These are phyloP conservation scores for Spathaspora hagerdaliae DNA, from an alignment of 805 yeast genomes.

Conservation along the genomic window DNA sequence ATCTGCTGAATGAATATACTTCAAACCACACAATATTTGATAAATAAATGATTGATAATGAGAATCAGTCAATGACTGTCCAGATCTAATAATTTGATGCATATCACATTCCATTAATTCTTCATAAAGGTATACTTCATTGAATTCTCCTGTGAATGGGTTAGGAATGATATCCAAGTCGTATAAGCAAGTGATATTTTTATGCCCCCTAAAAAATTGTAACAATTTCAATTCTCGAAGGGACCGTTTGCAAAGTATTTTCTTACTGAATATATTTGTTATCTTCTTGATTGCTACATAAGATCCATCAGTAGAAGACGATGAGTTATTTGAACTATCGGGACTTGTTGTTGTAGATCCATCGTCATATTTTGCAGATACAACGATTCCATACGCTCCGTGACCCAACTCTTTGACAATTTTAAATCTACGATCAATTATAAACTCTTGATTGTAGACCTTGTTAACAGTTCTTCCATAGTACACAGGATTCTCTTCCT, in stretches of 20 bases:
- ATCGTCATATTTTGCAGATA: conserved; percentile 86
- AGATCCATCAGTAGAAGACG: conserved; percentile 25
- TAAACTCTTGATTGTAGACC: conserved; percentile 77
- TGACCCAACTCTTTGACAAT: conserved; percentile 93
- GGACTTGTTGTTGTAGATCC: conserved; percentile 38
- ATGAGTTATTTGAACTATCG: not conserved
- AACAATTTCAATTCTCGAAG: conserved; percentile 84
- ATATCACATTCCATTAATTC: conserved; percentile 98
- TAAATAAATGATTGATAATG: conserved; percentile 92
- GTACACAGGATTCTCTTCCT: not conserved
- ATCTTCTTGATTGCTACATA: conserved; percentile 92
- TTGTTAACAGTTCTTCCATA: conserved; percentile 34
- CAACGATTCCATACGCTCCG: conserved; percentile 97
- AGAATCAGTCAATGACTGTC: conserved; percentile 89
- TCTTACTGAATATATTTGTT: conserved; percentile 88
- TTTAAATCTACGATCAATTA: conserved; percentile 84
- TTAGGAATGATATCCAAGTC: conserved; percentile 89
- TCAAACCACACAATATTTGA: conserved; percentile 86
- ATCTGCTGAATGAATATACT: conserved; percentile 86
- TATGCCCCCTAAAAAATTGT: conserved; percentile 93
- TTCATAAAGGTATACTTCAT: conserved; percentile 90
- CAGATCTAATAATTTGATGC: conserved; percentile 94
- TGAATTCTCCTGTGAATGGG: conserved; percentile 58
- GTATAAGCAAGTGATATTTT: conserved; percentile 90
- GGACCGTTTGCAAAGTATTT: conserved; percentile 87